phyloP scores from a whole-genome alignment of 371 early-diverging fungal species.

The Amoeboaphelidium protococcarum region DNA sequence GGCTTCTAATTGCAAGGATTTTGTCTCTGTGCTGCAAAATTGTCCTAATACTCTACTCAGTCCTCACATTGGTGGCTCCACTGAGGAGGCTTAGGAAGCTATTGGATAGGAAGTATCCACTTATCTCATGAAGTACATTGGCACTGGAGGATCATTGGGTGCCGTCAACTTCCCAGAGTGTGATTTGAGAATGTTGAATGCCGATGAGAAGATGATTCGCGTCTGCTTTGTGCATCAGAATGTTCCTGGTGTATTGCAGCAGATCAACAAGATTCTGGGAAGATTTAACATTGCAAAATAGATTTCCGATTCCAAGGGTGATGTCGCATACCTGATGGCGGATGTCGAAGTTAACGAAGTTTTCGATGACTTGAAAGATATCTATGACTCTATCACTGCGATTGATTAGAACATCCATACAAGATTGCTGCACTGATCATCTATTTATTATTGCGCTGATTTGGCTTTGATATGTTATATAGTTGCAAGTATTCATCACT shows the following conservation, averaged over 20 bases:
- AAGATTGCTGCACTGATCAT: neutral
- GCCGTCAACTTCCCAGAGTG: constrained; percentile 93
- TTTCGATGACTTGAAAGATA: constrained; percentile 26
- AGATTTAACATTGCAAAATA: constrained; percentile 91
- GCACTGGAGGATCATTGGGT: constrained; percentile 54
- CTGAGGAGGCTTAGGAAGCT: constrained; percentile 88
- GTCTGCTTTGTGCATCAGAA: constrained; percentile 76
- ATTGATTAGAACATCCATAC: neutral
- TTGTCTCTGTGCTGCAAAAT: constrained; percentile 39
- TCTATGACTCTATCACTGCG: constrained; percentile 18
- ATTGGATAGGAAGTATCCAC: constrained; percentile 80
- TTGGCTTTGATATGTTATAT: no score
- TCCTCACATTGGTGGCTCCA: constrained; percentile 93
- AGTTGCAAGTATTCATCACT: no score
- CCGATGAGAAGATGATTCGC: constrained; percentile 21
- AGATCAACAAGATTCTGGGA: constrained; percentile 73
- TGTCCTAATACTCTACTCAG: constrained; percentile 77
- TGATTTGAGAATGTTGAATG: neutral
- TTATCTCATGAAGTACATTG: constrained; percentile 48
- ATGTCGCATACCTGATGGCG: constrained; percentile 77
- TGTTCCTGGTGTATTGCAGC: constrained; percentile 80
- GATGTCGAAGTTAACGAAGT: constrained; percentile 54
- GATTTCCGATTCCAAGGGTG: constrained; percentile 71
- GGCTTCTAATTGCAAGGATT: constrained; percentile 50
- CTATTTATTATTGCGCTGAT: no score